phyloP scores from a whole-genome alignment of 2,329 filamentous ascomycete genomes.

The Metarhizium anisopliae region DNA sequence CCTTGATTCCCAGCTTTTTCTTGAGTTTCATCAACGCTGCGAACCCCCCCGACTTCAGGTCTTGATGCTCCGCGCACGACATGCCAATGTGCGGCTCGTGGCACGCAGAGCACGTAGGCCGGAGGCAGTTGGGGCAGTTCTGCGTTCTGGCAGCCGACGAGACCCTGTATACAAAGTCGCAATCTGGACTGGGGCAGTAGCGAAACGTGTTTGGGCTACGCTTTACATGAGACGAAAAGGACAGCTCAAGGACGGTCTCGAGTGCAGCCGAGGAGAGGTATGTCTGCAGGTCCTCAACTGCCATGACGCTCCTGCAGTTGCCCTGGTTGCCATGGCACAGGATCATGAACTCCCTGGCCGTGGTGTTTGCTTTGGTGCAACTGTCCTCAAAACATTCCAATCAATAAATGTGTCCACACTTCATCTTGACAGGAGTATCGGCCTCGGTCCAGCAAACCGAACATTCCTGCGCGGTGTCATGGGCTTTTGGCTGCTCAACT shows the following conservation, averaged over 20 bases:
- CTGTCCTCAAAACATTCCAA: conserved; percentile 28
- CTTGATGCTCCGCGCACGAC: conserved; percentile 25
- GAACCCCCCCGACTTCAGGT: conserved; percentile 15
- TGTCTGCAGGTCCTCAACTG: conserved; percentile 16
- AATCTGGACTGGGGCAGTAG: conserved; percentile 35
- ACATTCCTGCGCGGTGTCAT: conserved; percentile 13
- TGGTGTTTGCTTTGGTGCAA: conserved; percentile 10
- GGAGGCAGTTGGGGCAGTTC: conserved; percentile 28
- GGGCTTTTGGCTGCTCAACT: neutral
- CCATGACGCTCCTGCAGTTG: conserved; percentile 15
- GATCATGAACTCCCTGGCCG: conserved; percentile 5
- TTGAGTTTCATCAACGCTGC: conserved; percentile 21
- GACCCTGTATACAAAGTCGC: conserved; percentile 30
- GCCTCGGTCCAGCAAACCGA: conserved; percentile 27
- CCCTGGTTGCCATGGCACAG: conserved; percentile 17
- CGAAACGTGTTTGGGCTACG: conserved; percentile 21
- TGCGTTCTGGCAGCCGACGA: conserved; percentile 9
- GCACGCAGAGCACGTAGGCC: conserved; percentile 25
- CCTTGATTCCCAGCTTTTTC: conserved; percentile 25
- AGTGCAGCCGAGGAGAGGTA: conserved; percentile 21
- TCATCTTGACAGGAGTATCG: conserved; percentile 23
- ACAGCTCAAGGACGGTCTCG: conserved; percentile 27
- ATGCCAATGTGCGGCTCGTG: conserved; percentile 21
- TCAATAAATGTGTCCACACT: conserved; percentile 34
- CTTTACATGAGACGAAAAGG: conserved; percentile 25